Percentiles rank a stretch among this genome's conserved stretches.
These are phyloP conservation scores for Heimioporus retisporus DNA, from an alignment of 1,284 basidiomycete genomes.

Conservation along the genomic window DNA sequence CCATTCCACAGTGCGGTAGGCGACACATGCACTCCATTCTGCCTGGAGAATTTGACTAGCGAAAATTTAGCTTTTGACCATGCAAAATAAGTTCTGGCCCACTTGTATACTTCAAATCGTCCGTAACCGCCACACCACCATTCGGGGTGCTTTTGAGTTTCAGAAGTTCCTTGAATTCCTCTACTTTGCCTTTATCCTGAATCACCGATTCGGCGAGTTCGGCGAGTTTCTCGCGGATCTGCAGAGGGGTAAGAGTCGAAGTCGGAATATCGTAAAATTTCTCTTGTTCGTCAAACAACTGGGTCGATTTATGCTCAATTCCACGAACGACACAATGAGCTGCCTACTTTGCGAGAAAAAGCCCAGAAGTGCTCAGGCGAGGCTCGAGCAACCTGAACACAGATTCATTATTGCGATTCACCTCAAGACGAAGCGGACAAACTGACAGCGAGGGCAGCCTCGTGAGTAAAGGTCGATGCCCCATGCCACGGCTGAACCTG, in stretches of 20 bases:
- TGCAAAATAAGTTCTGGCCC: constrained; percentile 36
- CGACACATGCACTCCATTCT: constrained; percentile 94
- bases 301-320: constrained; percentile 19
- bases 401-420: constrained; percentile 4
- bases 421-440: neutral
- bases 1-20: constrained; percentile 93
- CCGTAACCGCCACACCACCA: constrained; percentile 81
- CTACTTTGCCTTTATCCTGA: constrained; percentile 53
- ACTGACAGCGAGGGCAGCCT: constrained; percentile 85
- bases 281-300: constrained; percentile 84
- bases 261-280: constrained; percentile 85
- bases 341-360: constrained; percentile 73
- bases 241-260: constrained; percentile 74
- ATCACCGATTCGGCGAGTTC: constrained; percentile 64
- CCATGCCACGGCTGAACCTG: constrained; percentile 92
- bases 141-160: constrained; percentile 74
- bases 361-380: constrained; percentile 85
- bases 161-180: constrained; percentile 71
- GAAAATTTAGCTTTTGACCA: constrained; percentile 5
- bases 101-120: constrained; percentile 90
- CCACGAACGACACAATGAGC: neutral
- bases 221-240: constrained; percentile 83
- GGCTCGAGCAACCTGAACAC: constrained; percentile 64
- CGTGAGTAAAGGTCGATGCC: constrained; percentile 80
- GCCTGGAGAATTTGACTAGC: constrained; percentile 88